Conservation (phyloP, 192 early-diverging fungal species). For the Entomortierella lignicola region DNA sequence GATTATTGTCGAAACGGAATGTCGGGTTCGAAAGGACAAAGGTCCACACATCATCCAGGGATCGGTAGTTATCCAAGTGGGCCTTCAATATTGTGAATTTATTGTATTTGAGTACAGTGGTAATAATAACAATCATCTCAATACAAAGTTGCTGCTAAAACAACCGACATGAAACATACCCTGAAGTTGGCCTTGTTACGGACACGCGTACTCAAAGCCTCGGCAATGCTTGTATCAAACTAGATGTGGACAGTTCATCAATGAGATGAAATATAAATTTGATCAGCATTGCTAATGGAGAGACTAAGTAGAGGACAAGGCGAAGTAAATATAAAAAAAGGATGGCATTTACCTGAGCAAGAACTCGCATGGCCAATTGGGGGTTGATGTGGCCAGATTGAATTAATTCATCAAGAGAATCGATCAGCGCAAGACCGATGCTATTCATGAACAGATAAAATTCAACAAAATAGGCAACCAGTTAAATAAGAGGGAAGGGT, state of each 20-base stretch:
- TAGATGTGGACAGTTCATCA: constrained; percentile 27
- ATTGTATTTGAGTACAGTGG: no score
- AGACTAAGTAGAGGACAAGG: no score
- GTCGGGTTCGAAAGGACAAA: constrained; percentile 89
- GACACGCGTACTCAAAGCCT: constrained; percentile 85
- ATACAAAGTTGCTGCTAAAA: no score
- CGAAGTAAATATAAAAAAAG: no score
- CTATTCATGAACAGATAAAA: constrained; percentile 35
- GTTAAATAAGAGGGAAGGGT: background rate
- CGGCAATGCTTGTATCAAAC: constrained; percentile 91
- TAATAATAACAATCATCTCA: no score
- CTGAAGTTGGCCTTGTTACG: constrained; percentile 85
- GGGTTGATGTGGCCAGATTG: constrained; percentile 89
- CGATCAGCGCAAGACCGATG: constrained; percentile 92
- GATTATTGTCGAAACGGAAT: constrained; percentile 93
- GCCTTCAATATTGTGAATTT: no score
- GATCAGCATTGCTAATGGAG: background rate
- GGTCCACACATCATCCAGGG: constrained; percentile 99
- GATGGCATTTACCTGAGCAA: constrained; percentile 76
- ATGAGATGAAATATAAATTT: background rate
- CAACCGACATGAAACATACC: constrained; percentile 56
- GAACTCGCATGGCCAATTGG: constrained; percentile 91
- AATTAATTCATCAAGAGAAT: constrained; percentile 97
- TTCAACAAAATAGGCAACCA: background rate
- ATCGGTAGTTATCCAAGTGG: constrained; percentile 91